Percentiles rank a stretch among this genome's conserved stretches.
phyloP scores from a whole-genome alignment of 305 asterid species.

The Vinca major region DNA sequence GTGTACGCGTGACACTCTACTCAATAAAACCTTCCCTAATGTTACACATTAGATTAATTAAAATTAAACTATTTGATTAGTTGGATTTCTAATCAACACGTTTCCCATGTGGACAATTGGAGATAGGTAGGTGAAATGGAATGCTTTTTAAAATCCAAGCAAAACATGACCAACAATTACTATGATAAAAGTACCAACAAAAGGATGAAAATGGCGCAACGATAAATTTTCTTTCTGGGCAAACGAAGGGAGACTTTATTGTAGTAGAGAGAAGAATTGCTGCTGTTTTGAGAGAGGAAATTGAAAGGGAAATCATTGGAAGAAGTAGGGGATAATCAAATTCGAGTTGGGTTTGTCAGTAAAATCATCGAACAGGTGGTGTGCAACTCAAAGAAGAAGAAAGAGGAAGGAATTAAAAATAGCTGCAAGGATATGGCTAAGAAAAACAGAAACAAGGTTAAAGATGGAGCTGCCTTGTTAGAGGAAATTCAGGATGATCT shows the following conservation, averaged over 20 bases:
- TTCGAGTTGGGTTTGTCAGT: constrained; percentile 9
- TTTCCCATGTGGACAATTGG: constrained; percentile 15
- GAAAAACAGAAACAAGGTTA: too few relatives aligned
- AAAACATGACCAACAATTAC: too few relatives aligned
- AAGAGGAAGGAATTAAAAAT: too few relatives aligned
- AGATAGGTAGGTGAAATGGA: constrained; percentile 16
- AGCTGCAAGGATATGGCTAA: too few relatives aligned
- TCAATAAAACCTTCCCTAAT: too few relatives aligned
- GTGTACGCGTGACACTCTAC: too few relatives aligned
- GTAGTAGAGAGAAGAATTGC: neutral
- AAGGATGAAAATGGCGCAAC: too few relatives aligned
- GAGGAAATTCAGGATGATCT: too few relatives aligned
- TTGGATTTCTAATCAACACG: constrained; percentile 5
- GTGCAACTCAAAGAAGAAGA: neutral
- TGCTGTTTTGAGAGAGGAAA: constrained; percentile 11
- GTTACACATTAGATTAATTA: neutral
- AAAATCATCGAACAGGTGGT: constrained; percentile 1
- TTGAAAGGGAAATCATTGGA: constrained; percentile 11
- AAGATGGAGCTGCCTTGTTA: too few relatives aligned
- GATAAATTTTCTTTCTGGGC: constrained; percentile 22
- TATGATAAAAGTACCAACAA: neutral
- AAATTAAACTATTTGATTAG: neutral
- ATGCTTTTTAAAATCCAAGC: constrained; percentile 17
- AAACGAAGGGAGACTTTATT: constrained; percentile 13
- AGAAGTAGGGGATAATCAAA: constrained; percentile 15